phyloP scores from a whole-genome alignment of 2,329 filamentous ascomycete genomes.

The Nemania serpens region DNA sequence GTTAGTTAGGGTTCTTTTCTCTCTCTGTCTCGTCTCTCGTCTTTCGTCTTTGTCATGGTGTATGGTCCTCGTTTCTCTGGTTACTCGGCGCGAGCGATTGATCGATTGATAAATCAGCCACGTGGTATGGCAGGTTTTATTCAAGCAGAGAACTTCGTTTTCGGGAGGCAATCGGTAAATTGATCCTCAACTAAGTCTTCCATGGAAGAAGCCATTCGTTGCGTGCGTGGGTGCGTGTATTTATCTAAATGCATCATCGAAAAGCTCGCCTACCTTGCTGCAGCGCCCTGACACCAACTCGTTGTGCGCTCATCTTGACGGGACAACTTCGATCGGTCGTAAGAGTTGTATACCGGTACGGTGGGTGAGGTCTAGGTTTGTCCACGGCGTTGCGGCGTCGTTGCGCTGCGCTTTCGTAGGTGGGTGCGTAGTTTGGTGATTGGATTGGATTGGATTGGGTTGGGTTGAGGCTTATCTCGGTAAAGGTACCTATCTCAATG shows the following conservation, averaged over 20 bases:
- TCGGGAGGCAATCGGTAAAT: too few relatives aligned
- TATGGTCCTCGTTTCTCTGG: too few relatives aligned
- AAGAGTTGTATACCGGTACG: background rate
- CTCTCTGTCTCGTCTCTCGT: too few relatives aligned
- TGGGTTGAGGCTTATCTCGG: conserved; percentile 24
- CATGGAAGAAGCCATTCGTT: background rate
- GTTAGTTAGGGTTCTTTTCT: conserved; percentile 22
- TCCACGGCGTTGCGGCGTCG: background rate
- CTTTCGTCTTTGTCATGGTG: too few relatives aligned
- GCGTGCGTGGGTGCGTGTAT: background rate
- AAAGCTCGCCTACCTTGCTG: conserved; percentile 55
- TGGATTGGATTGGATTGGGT: background rate
- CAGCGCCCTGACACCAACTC: conserved; percentile 62
- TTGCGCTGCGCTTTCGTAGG: background rate
- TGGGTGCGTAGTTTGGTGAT: background rate
- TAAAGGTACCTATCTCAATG: conserved; percentile 29
- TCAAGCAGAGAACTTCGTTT: background rate
- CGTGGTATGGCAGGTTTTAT: too few relatives aligned
- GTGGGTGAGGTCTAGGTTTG: background rate
- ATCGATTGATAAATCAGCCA: too few relatives aligned
- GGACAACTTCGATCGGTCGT: background rate
- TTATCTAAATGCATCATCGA: background rate
- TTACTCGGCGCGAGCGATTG: too few relatives aligned
- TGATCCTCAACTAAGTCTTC: background rate
- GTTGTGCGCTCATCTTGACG: conserved; percentile 57